phyloP scores from a whole-genome alignment of 2,329 filamentous ascomycete genomes.

The Graphiopsis chlorocephala region DNA sequence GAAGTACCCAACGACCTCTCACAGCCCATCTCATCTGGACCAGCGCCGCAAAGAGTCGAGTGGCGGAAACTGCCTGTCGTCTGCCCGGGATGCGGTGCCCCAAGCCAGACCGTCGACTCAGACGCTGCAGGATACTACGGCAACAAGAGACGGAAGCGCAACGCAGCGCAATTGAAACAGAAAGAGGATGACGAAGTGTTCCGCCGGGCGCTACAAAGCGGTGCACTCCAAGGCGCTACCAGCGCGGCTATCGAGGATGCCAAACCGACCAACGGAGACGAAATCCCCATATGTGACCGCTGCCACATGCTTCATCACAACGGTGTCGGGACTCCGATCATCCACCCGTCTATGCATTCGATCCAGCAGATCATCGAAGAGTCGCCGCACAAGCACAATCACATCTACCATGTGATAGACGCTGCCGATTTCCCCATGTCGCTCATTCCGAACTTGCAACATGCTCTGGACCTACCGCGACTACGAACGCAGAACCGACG shows the following conservation, averaged over 20 bases:
- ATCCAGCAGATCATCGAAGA: conserved; percentile 82
- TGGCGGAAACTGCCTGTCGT: conserved; percentile 24
- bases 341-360: conserved; percentile 76
- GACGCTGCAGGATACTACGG: conserved; percentile 59
- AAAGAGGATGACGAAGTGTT: conserved; percentile 39
- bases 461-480: conserved; percentile 67
- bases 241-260: conserved; percentile 15
- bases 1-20: not conserved
- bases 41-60: not conserved
- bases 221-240: conserved; percentile 29
- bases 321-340: conserved; percentile 66
- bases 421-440: conserved; percentile 97
- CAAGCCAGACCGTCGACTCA: conserved; percentile 55
- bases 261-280: conserved; percentile 1
- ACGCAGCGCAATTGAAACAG: conserved; percentile 23
- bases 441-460: conserved; percentile 71
- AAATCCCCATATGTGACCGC: conserved; percentile 71
- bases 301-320: conserved; percentile 83
- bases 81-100: conserved; percentile 64
- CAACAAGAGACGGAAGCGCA: conserved; percentile 40
- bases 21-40: not conserved
- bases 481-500: conserved; percentile 79
- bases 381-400: conserved; percentile 85
- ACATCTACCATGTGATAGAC: conserved; percentile 93
- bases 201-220: conserved; percentile 33